These are phyloP conservation scores for Phialophora chinensis DNA, from an alignment of 2,329 filamentous ascomycete genomes.

Conservation along the genomic window DNA sequence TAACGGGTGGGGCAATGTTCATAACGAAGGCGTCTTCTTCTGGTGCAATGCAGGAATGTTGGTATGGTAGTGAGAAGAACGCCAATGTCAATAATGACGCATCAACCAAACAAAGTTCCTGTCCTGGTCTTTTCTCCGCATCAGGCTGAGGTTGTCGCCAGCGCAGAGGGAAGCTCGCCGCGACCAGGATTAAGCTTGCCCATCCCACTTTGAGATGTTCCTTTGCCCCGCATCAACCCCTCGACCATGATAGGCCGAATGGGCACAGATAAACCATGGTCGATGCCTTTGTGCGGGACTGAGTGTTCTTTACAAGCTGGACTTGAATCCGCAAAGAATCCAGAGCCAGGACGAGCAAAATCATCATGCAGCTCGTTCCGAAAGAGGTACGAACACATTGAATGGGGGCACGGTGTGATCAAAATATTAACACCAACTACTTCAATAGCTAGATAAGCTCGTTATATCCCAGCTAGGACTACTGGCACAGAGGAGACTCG, in stretches of 20 bases:
- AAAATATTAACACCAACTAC: slow-evolving; percentile 10
- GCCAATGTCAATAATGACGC: slow-evolving; percentile 18
- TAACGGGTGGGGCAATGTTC: slow-evolving; percentile 22
- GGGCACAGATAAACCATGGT: slow-evolving; percentile 21
- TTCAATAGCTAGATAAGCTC: slow-evolving; percentile 86
- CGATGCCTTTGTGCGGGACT: background rate
- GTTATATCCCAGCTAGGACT: slow-evolving; percentile 86
- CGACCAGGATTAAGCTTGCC: slow-evolving; percentile 6
- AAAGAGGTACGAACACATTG: slow-evolving; percentile 49
- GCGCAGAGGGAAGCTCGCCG: slow-evolving; percentile 1
- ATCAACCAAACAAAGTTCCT: slow-evolving; percentile 25
- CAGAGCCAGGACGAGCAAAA: background rate
- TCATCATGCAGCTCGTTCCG: slow-evolving; percentile 53
- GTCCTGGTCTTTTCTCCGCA: slow-evolving; percentile 18
- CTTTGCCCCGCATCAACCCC: slow-evolving; percentile 31
- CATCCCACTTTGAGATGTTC: slow-evolving; percentile 21
- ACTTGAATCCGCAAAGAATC: slow-evolving; percentile 3
- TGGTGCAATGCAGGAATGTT: slow-evolving; percentile 7
- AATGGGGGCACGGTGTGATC: background rate
- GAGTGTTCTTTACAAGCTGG: background rate
- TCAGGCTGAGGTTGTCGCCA: background rate
- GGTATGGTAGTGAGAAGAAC: background rate
- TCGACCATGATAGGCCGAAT: slow-evolving; percentile 30
- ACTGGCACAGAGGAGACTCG: slow-evolving; percentile 85
- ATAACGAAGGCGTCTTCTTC: slow-evolving; percentile 23